Percentiles rank a stretch among this genome's conserved stretches.
phyloP scores from a whole-genome alignment of 2,329 filamentous ascomycete genomes.

The Talaromyces sp. region DNA sequence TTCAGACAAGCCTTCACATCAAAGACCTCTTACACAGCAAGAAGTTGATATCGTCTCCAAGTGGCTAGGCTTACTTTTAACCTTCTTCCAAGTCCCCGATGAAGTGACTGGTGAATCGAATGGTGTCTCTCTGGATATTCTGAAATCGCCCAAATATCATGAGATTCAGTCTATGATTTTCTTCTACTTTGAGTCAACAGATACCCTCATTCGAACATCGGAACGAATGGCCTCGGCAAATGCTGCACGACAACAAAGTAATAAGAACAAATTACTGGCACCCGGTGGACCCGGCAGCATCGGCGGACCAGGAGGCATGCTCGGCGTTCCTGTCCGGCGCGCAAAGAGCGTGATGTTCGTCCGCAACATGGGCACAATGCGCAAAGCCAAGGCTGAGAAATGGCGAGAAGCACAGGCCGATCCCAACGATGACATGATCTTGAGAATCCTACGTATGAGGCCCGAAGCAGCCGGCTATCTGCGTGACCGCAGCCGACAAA shows the following conservation, averaged over 20 bases:
- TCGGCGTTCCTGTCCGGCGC: constrained; percentile 50
- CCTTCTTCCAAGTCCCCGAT: constrained; percentile 92
- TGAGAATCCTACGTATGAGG: constrained; percentile 90
- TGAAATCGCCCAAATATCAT: constrained; percentile 97
- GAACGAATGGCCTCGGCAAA: constrained; percentile 92
- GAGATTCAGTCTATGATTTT: constrained; percentile 95
- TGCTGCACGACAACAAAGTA: constrained; percentile 69
- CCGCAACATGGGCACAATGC: constrained; percentile 93
- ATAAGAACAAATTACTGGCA: constrained; percentile 65
- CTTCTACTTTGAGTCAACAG: constrained; percentile 94
- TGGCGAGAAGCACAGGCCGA: constrained; percentile 93
- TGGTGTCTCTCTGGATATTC: constrained; percentile 82
- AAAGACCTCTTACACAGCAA: constrained; percentile 76
- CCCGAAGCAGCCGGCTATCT: constrained; percentile 85
- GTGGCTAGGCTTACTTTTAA: constrained; percentile 86
- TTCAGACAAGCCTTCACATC: constrained; percentile 87
- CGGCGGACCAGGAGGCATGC: constrained; percentile 39
- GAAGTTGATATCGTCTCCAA: constrained; percentile 93
- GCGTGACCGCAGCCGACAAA: constrained; percentile 85
- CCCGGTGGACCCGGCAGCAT: constrained; percentile 52
- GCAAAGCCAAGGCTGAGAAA: constrained; percentile 92
- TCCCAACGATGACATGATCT: constrained; percentile 95
- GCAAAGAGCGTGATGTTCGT: constrained; percentile 82
- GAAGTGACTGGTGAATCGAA: constrained; percentile 77
- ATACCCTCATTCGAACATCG: constrained; percentile 88